phyloP scores from a whole-genome alignment of 2,329 filamentous ascomycete species.

The Rasamsonia emersonii region DNA sequence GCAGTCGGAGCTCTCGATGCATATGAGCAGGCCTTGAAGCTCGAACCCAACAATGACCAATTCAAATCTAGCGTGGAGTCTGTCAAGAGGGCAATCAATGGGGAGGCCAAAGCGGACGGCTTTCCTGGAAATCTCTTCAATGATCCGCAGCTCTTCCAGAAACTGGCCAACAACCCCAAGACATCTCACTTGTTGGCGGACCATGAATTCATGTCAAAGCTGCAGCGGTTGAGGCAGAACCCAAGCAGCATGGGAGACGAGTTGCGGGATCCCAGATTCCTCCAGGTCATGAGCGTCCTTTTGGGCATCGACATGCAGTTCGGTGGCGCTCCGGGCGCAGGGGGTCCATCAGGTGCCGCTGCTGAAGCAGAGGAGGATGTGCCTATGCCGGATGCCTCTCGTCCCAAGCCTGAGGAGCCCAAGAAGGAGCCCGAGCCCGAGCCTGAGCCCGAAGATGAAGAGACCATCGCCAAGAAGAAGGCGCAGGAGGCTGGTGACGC shows the following conservation, averaged over 20 bases:
- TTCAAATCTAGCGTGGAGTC: conserved; percentile 80
- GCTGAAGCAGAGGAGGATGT: conserved; percentile 62
- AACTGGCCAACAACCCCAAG: conserved; percentile 91
- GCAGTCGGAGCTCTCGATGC: conserved; percentile 75
- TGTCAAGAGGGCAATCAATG: conserved; percentile 80
- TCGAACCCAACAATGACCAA: conserved; percentile 84
- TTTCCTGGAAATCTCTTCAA: conserved; percentile 72
- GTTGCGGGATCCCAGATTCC: conserved; percentile 82
- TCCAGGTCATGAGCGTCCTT: conserved; percentile 87
- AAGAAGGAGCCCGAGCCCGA: conserved; percentile 58
- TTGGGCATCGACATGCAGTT: conserved; percentile 90
- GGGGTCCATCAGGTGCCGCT: conserved; percentile 30
- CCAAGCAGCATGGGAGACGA: conserved; percentile 69
- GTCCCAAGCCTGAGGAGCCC: conserved; percentile 37
- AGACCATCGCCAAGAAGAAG: conserved; percentile 73
- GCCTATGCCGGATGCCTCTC: conserved; percentile 68
- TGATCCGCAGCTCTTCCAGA: conserved; percentile 81
- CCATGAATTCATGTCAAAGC: conserved; percentile 78
- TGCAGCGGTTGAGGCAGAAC: conserved; percentile 73
- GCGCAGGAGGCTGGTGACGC: conserved; percentile 88
- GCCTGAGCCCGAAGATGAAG: conserved; percentile 66
- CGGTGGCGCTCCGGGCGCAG: conserved; percentile 43
- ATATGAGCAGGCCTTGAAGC: conserved; percentile 88
- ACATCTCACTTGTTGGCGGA: conserved; percentile 75
- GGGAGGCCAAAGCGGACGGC: conserved; percentile 58